Evolutionary conservation across 768 basidiomycete genomes (phyloP), one percentile per base, ranked within the genome.

Genomic region (Kwoniella sp.): DNA sequence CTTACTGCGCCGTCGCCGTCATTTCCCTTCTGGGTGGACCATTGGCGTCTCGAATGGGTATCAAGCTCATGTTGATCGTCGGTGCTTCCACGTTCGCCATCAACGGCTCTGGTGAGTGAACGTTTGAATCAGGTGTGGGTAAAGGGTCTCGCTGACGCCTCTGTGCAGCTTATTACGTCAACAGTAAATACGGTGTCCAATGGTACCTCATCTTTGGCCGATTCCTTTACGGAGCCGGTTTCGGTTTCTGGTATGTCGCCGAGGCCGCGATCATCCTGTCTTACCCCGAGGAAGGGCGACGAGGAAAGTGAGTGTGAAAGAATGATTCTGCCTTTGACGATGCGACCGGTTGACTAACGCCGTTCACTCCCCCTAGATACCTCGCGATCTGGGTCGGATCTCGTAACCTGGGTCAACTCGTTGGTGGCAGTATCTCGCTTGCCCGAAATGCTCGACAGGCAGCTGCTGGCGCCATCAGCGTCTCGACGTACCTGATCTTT

Each of bases 171-270:
- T 69, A 69, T 54, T 69, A 69, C 55, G 63, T 65, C 31, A 69
- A 65, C 47, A 26, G 20, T 38, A 50, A 34, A 59, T 65, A 65
- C 34, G 63, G 68, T 25, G 29, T 66, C 20, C 58, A 65, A 25
- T 69, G 68, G 68, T 69, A 69, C 34, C 52, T 69, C n/a, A 65
- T 69, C 31, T 50, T 69, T 1, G 68, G 68, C 22, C 58, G 68
- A 45, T 54, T 56, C 52, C 29, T 69, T 23, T 65, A 65, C 47
- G 68, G 68, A 23, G 22, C 37, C 34, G 68, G 68, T 47, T 63
- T 63, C 57, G 66, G 61, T 9, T 60, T 63, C 54, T 63, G 63
- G 67, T 69, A 65, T 61, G 63, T 69, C 1, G 63, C 63, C 23
- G 68, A 69, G 41, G 63, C 68, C 9, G 63, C 68, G 15, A 65